Base-by-base conservation (phyloP, 106 monocot genomes). In the Hemerocallis citrina region DNA sequence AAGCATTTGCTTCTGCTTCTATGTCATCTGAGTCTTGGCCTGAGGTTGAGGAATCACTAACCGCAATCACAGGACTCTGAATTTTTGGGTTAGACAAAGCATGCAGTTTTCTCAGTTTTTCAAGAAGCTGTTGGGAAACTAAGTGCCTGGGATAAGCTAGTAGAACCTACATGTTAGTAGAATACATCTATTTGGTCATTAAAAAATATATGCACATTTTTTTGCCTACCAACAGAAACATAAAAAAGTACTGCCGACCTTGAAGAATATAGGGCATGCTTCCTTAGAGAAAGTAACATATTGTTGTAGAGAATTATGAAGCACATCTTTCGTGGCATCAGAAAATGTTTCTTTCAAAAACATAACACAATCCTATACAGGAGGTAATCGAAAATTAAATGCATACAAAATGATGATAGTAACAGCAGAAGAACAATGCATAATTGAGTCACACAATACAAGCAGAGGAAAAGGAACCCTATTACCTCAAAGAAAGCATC, bases 401-500 rank as follows among this genome's bases (percentile, higher is more conserved):
- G 15, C 43, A 7, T 8, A 52, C 3, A 52, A 24, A 8, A 36
- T 6, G 14, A 25, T 33, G 39, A 37, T 40, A 20, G 6, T 55
- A 5, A 39, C 14, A 23, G n/a, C 16, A 7, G 38, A 29, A 41
- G 61, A 21, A 38, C 50, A 31, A 1, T 34, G 38, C 31, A 65
- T 57, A 6, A 11, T 38, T n/a, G n/a, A n/a, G n/a, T n/a, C n/a
- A n/a, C n/a, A n/a, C n/a, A n/a, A n/a, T n/a, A n/a, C n/a, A n/a
- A 11, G 11, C 37, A 38, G 37, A 38, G 11, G 69, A 57, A 5
- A 38, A 38, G 37, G 37, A 38, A 11, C 5, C 37, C 37, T 6
- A 6, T 38, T 81, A 92, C 92, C 85, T 93, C 68, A 68, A 58
- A 74, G 57, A 93, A 93, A 22, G 47, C 43, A 68, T 85, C 85